Conservation (phyloP, 805 yeast species). For the Schwanniomyces yamadae region DNA sequence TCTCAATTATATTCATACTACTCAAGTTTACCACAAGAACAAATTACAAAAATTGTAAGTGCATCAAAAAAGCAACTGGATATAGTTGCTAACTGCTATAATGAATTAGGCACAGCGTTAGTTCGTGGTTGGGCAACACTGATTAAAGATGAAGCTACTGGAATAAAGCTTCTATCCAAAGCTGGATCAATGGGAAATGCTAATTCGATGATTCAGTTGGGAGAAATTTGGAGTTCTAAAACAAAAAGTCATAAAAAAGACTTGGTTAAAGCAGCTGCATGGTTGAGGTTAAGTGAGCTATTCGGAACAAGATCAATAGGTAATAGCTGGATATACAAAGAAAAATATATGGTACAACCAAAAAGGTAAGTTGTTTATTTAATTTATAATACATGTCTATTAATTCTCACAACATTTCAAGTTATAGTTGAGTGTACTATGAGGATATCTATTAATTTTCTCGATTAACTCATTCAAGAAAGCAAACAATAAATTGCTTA, state of each 20-base stretch:
- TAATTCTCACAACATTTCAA: conserved; percentile 12
- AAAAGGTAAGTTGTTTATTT: background rate
- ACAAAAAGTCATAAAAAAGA: conserved; percentile 58
- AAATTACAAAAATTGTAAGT: conserved; percentile 26
- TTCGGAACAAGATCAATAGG: conserved; percentile 64
- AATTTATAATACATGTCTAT: conserved; percentile 2
- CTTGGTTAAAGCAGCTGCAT: conserved; percentile 60
- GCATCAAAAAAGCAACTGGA: conserved; percentile 40
- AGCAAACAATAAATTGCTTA: conserved; percentile 27
- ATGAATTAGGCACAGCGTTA: conserved; percentile 60
- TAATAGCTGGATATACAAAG: conserved; percentile 73
- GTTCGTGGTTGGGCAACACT: conserved; percentile 55
- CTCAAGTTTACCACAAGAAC: conserved; percentile 19
- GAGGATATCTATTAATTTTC: conserved; percentile 3
- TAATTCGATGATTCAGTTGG: conserved; percentile 69
- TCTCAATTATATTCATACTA: conserved; percentile 21
- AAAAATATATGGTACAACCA: conserved; percentile 46
- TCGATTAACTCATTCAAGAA: conserved; percentile 34
- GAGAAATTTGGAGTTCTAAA: conserved; percentile 63
- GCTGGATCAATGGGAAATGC: conserved; percentile 67
- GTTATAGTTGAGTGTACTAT: conserved; percentile 8
- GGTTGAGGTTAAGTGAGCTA: conserved; percentile 65
- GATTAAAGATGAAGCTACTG: conserved; percentile 52
- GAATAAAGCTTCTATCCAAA: conserved; percentile 57
- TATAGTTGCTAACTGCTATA: conserved; percentile 49